Evolutionary conservation across 257 asterid genomes (phyloP).

Genomic region (Ajuga chamaepitys): DNA sequence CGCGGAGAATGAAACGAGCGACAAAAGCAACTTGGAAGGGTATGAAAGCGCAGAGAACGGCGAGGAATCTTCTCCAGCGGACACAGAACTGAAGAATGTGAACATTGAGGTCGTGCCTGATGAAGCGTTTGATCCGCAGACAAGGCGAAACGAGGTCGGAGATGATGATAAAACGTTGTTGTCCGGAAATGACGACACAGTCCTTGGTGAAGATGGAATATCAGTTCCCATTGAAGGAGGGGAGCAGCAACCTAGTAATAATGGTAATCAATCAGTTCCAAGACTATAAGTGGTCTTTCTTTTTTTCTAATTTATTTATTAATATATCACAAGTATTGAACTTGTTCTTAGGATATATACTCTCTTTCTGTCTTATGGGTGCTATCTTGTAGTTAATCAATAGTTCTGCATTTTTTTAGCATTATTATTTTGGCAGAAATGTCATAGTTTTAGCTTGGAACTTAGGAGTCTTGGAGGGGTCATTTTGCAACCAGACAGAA

Average conservation of each 20-base stretch:
- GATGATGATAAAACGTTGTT: neutral
- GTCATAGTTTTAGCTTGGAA: no score
- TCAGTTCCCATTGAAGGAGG: conserved; percentile 19
- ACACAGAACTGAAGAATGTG: conserved; percentile 19
- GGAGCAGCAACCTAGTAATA: conserved; percentile 5
- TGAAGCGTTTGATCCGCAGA: conserved; percentile 26
- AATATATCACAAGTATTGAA: no score
- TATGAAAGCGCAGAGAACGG: conserved; percentile 15
- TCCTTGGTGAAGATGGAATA: conserved; percentile 16
- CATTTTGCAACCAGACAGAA: no score
- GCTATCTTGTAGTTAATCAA: no score
- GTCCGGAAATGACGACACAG: neutral
- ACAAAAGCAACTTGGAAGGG: conserved; percentile 28
- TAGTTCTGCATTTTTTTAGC: no score
- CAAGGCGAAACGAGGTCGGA: conserved; percentile 7
- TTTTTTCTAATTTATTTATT: no score
- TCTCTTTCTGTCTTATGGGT: no score
- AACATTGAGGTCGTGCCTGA: conserved; percentile 22
- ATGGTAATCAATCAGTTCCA: conserved; percentile 14
- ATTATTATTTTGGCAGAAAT: no score
- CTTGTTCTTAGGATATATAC: no score
- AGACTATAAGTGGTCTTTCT: no score
- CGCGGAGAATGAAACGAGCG: conserved; percentile 22
- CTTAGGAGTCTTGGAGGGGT: no score
- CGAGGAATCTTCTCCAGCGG: conserved; percentile 19